Evolutionary conservation across 2,329 filamentous ascomycete species (phyloP), one percentile per base, ranked within the genome.

Genomic region (Trichoderma sp.): DNA sequence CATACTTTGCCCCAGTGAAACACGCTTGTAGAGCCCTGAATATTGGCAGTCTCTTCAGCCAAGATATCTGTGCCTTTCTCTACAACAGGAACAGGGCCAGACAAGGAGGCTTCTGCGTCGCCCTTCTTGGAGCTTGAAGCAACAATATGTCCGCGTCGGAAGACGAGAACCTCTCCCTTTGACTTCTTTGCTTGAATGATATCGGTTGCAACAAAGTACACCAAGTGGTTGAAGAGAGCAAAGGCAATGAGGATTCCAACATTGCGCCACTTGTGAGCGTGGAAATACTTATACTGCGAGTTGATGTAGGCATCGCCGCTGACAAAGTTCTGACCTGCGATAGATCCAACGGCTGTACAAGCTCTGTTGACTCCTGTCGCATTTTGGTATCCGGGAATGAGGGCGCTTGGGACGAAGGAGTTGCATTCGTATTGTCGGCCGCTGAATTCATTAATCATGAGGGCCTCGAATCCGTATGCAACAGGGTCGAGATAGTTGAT

Each of bases 361-460:
- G 56, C 66, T 13, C 53, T 55, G n/a, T 65, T n/a, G 13, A 37
- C 14, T n/a, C 52, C 43, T 33, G 62, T 65, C 1, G 55, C 57
- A 7, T 74, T 76, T 0, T 68, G 64, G 0, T 71, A 66, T 0
- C 71, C 74, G 3, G 71, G 31, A 0, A 79, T 79, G 2, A 80
- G 74, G 35, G 77, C 76, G 2, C 57, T 74, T 2, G 66, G 56
- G 1, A 62, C 66, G 5, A 63, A 68, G 2, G 43, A 21, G 1
- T 83, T 70, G 37, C 77, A 79, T 1, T 73, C 69, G 40, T 74
- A 79, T 40, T 75, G 68, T 6, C 77, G 76, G 16, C 72, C 72
- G 31, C 72, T 69, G 71, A 92, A 92, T 75, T 92, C 90, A 76
- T 92, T 92, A 68, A 87, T 81, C 86, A 90, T 88, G 40, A 91